Conservation (phyloP, 768 basidiomycete genomes). For the Xerocomellus intermedius region DNA sequence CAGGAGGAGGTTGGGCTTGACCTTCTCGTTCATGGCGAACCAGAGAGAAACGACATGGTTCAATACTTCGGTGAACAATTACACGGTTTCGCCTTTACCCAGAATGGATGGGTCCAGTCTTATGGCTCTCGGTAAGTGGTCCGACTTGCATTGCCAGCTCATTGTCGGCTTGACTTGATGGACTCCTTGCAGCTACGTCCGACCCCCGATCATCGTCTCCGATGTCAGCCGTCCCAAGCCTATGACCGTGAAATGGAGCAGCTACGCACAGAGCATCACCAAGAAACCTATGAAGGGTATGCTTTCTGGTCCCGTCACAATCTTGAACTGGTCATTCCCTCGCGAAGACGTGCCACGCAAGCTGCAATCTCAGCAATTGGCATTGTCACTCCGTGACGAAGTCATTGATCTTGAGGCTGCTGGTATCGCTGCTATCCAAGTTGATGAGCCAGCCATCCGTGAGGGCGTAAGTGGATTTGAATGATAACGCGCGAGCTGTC, state of each 20-base stretch:
- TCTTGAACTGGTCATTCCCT: constrained; percentile 99
- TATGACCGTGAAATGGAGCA: constrained; percentile 97
- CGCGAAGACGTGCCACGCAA: constrained; percentile 96
- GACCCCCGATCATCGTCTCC: constrained; percentile 97
- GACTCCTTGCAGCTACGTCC: constrained; percentile 68
- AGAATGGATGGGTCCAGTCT: constrained; percentile 99
- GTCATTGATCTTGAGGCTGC: constrained; percentile 96
- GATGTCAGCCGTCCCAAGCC: constrained; percentile 91
- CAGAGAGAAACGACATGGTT: constrained; percentile 99
- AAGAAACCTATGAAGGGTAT: constrained; percentile 98
- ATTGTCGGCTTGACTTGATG: constrained; percentile 8
- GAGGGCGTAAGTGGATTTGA: constrained; percentile 71
- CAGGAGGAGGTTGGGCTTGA: constrained; percentile 97
- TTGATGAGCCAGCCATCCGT: constrained; percentile 99
- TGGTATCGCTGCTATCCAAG: constrained; percentile 96
- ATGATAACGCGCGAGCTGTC: background rate
- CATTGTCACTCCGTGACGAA: constrained; percentile 96
- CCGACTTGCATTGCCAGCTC: constrained; percentile 3
- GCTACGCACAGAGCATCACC: constrained; percentile 94
- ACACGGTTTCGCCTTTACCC: constrained; percentile 95
- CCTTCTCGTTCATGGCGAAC: constrained; percentile 97
- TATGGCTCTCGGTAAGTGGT: constrained; percentile 89
- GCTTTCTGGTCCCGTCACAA: constrained; percentile 97
- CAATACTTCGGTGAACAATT: constrained; percentile 99
- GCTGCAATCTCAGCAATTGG: constrained; percentile 96